Percentiles rank a stretch among this genome's conserved stretches.
These are phyloP conservation scores for Pichia terricola DNA, from an alignment of 1,139 yeast species.

Conservation along the genomic window DNA sequence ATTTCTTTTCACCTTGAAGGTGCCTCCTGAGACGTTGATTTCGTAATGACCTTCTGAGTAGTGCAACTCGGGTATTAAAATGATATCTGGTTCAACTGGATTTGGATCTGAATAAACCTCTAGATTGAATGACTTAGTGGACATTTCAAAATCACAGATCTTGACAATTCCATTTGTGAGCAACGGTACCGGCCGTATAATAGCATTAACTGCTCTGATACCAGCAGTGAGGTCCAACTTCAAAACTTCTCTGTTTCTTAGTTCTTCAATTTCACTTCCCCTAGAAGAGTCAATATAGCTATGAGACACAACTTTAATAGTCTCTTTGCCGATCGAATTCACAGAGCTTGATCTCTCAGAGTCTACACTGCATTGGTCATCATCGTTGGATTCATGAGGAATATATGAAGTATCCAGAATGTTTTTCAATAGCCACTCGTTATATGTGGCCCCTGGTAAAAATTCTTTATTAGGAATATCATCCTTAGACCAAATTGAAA, in stretches of 20 bases:
- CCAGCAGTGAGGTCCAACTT: constrained; percentile 35
- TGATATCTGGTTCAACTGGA: constrained; percentile 20
- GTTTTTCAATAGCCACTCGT: constrained; percentile 11
- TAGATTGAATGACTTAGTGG: constrained; percentile 36
- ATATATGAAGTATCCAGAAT: not conserved
- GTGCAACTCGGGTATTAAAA: constrained; percentile 67
- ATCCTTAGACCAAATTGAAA: constrained; percentile 75
- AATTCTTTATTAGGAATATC: constrained; percentile 28
- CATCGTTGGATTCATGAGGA: constrained; percentile 1
- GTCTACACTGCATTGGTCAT: constrained; percentile 10
- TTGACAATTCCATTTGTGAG: constrained; percentile 45
- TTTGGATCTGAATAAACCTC: constrained; percentile 25
- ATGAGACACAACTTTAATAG: constrained; percentile 1
- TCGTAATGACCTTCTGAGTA: constrained; percentile 42
- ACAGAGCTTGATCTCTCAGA: not conserved
- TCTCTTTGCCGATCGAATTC: not conserved
- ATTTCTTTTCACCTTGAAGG: constrained; percentile 35
- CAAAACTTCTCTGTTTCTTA: not conserved
- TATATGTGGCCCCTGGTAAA: constrained; percentile 1
- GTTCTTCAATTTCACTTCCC: not conserved
- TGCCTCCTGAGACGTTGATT: constrained; percentile 45
- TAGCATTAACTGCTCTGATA: constrained; percentile 59
- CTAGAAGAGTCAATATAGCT: not conserved
- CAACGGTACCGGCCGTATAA: constrained; percentile 62
- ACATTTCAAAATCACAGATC: constrained; percentile 47